phyloP scores from a whole-genome alignment of 805 yeast species.

The Metschnikowia hibisci region DNA sequence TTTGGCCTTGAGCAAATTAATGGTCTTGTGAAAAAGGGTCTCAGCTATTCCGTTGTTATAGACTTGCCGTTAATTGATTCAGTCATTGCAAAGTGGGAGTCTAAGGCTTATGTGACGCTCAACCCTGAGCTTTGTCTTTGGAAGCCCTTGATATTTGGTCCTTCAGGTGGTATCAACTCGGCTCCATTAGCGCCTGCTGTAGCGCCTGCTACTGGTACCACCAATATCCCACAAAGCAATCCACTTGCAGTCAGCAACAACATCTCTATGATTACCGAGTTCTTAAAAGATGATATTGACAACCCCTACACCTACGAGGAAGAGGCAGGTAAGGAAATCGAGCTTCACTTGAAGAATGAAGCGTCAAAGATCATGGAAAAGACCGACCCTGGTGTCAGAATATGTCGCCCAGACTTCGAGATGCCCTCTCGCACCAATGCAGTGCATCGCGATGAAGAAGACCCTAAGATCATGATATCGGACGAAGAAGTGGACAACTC shows the following conservation, averaged over 20 bases:
- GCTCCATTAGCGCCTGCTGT: constrained; percentile 40
- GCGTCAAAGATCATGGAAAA: constrained; percentile 13
- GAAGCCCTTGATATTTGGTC: constrained; percentile 82
- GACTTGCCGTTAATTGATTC: constrained; percentile 42
- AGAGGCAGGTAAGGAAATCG: constrained; percentile 48
- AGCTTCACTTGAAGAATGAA: constrained; percentile 20
- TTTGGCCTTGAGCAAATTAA: constrained; percentile 79
- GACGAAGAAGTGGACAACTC: constrained; percentile 5
- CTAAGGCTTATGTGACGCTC: constrained; percentile 50
- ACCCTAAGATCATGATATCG: constrained; percentile 8
- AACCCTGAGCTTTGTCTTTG: constrained; percentile 58
- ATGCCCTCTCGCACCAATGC: constrained; percentile 7
- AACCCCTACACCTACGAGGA: constrained; percentile 60
- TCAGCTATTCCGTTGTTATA: constrained; percentile 51
- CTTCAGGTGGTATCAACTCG: constrained; percentile 78
- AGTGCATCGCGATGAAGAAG: constrained; percentile 5
- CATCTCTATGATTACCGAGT: constrained; percentile 54
- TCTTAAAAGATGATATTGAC: constrained; percentile 63
- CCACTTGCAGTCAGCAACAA: constrained; percentile 36
- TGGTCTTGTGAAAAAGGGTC: constrained; percentile 47
- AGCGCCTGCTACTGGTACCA: constrained; percentile 3
- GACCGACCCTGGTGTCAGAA: constrained; percentile 1
- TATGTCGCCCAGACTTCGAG: constrained; percentile 16
- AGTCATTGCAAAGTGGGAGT: constrained; percentile 48
- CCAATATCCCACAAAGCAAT: constrained; percentile 1